Percentiles rank a stretch among this genome's conserved stretches.
Evolutionary conservation across 1,284 basidiomycete species (phyloP).

Genomic region (Vanrija pseudolonga): DNA sequence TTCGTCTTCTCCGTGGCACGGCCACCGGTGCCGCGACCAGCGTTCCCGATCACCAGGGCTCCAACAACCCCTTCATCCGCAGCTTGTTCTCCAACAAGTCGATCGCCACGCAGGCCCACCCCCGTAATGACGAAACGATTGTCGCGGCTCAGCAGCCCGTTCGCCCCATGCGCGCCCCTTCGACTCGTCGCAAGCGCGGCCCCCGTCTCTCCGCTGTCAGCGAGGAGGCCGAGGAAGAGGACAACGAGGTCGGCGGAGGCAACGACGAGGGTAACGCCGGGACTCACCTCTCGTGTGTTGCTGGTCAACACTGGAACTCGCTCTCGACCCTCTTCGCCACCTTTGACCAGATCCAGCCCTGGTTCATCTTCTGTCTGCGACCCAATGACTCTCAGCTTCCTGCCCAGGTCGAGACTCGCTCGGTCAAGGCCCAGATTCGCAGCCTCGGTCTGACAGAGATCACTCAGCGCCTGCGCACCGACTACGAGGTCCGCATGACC

Average conservation of each 20-base stretch:
- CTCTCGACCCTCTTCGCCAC: constrained; percentile 83
- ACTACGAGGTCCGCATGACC: constrained; percentile 79
- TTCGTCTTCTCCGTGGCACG: constrained; percentile 73
- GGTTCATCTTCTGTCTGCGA: constrained; percentile 89
- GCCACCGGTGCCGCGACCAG: constrained; percentile 31
- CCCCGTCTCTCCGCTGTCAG: constrained; percentile 53
- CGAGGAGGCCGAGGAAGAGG: constrained; percentile 58
- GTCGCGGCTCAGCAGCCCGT: constrained; percentile 88
- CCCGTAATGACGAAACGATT: constrained; percentile 87
- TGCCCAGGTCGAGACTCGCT: constrained; percentile 86
- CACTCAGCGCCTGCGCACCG: constrained; percentile 60
- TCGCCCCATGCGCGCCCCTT: constrained; percentile 88
- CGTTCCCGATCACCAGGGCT: constrained; percentile 61
- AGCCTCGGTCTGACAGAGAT: constrained; percentile 77
- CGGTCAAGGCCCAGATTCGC: constrained; percentile 86
- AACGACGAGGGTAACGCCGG: constrained; percentile 65
- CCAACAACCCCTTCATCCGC: constrained; percentile 84
- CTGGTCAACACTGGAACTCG: constrained; percentile 80
- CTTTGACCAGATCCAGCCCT: constrained; percentile 82
- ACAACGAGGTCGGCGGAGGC: constrained; percentile 38
- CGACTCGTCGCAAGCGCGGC: constrained; percentile 72
- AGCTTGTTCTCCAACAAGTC: constrained; percentile 82
- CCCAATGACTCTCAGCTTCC: constrained; percentile 93
- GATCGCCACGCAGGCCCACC: constrained; percentile 85
- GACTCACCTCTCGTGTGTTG: constrained; percentile 60